Base-by-base conservation (phyloP, 139 green algal species). In the Ettlia oleoabundans region DNA sequence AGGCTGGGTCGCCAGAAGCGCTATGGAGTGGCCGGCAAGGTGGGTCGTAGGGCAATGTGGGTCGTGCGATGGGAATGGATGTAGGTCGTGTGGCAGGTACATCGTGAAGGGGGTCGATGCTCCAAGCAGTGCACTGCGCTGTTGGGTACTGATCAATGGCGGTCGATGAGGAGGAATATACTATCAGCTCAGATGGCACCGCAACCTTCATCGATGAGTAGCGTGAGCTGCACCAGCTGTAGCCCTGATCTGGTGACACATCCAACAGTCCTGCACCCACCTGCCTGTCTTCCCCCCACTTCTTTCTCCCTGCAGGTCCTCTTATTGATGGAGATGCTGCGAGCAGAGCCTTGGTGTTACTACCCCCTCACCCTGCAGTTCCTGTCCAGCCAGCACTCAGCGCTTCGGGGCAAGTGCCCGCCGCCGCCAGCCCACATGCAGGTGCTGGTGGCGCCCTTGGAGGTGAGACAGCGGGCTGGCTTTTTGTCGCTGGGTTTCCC, bases 331-430 rank as follows among this genome's bases (percentile, higher is more conserved):
- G 89, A 87, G 64, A 97, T 98, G 94, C 87, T 98, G 70, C 73
- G 89, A 30, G 21, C 87, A 18, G 61, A 89, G 18, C 94, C 93
- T 0, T 98, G 93, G 92, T 82, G 86, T 66, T 92, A 93, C 86
- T 96, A 92, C 82, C 94, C 94, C 15, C 91, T 98, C 52, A 94
- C 86, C 15, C 78, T 98, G 42, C 92, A 97, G 68, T 89, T 96
- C 43, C 88, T 96, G 58, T 82, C 75, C 28, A 74, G 81, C 4
- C 40, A 86, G 15, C 89, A 90, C 10, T 40, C 78, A n/a, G 58
- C 51, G 15, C 72, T 89, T 41, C 74, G 68, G 1, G 66, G 28
- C 32, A 37, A 40, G 13, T 82, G 71, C 70, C 80, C 68, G 38
- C 22, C 67, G 15, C 85, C 84, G 18, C 92, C 93, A 3, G 30